These are phyloP conservation scores for Venustampulla echinocandica DNA, from an alignment of 495 filamentous ascomycete species.

Conservation along the genomic window DNA sequence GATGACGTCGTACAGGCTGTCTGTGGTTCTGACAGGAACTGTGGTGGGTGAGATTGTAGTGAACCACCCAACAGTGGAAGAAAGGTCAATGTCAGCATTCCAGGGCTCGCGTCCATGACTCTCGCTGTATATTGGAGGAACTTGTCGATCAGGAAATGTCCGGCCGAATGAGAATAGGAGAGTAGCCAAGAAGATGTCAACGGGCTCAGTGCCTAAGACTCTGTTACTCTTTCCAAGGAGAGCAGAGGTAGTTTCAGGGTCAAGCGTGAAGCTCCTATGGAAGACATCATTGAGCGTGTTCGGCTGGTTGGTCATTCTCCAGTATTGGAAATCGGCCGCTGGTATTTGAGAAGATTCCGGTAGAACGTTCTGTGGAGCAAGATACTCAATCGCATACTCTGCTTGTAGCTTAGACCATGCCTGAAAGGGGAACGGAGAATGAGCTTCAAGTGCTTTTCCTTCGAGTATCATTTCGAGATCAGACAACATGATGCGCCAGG, in stretches of 20 bases:
- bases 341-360: too few relatives aligned
- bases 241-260: constrained; percentile 29
- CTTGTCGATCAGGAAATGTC: constrained; percentile 19
- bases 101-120: constrained; percentile 48
- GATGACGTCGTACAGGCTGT: constrained; percentile 19
- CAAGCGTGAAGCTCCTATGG: constrained; percentile 44
- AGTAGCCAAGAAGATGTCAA: constrained; percentile 45
- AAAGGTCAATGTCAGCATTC: constrained; percentile 43
- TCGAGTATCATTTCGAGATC: constrained; percentile 56
- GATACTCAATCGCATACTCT: constrained; percentile 9
- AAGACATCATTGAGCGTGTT: constrained; percentile 28
- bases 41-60: constrained; percentile 44
- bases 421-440: constrained; percentile 49
- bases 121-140: constrained; percentile 33
- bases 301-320: constrained; percentile 42
- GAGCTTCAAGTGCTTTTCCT: constrained; percentile 33
- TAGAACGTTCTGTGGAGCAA: constrained; percentile 16
- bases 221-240: constrained; percentile 38
- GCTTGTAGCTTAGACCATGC: constrained; percentile 41
- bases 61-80: constrained; percentile 54
- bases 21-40: background rate
- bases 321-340: too few relatives aligned
- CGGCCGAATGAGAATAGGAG: constrained; percentile 42
- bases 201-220: constrained; percentile 37
- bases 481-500: constrained; percentile 58